Base-by-base conservation (phyloP, 2,329 filamentous ascomycete species). In the Nemania sp. region DNA sequence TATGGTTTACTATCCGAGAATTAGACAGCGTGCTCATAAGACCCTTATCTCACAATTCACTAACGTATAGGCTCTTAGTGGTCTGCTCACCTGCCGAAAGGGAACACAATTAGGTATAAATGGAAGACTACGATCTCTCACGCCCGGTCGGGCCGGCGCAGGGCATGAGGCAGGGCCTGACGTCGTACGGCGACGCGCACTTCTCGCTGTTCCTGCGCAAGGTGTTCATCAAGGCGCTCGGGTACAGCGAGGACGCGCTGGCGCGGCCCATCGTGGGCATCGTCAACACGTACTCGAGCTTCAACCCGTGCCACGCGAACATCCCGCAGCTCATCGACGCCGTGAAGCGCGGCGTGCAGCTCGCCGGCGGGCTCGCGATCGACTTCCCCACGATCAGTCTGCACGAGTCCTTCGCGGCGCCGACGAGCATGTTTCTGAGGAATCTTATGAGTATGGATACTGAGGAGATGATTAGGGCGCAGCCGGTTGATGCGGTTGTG, bases 381-480 rank as follows among this genome's bases (percentile, higher is more conserved):
- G 90, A 93, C 43, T 93, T 93, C 71, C 91, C 91, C 0, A 93
- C 91, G 0, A 92, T 93, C 62, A 92, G 88, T 69, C 75, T 93
- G 0, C 88, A 91, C 71, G 91, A 93, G 82, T 86, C 83, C 2
- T 93, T 93, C 75, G 84, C 90, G 0, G 82, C 85, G 52, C 91
- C 91, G 2, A 93, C 91, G 4, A 92, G 90, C 79, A 93, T 93
- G 91, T 93, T 89, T 63, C 75, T 93, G 55, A 80, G 91, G 35
- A 93, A 93, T 71, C 75, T 93, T 64, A 93, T 93, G 91, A 90
- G 88, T 71, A 92, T 93, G 89, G 91, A 93, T 75, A 93, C 91
- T 0, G 91, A 93, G 77, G 91, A 93, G 80, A 93, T 93, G 91
- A 89, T 93, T 61, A 82, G 82, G 51, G 90, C 90, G 0, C 91